phyloP scores from a whole-genome alignment of 202 grass and related monocot genomes.

The Carex arenaria region DNA sequence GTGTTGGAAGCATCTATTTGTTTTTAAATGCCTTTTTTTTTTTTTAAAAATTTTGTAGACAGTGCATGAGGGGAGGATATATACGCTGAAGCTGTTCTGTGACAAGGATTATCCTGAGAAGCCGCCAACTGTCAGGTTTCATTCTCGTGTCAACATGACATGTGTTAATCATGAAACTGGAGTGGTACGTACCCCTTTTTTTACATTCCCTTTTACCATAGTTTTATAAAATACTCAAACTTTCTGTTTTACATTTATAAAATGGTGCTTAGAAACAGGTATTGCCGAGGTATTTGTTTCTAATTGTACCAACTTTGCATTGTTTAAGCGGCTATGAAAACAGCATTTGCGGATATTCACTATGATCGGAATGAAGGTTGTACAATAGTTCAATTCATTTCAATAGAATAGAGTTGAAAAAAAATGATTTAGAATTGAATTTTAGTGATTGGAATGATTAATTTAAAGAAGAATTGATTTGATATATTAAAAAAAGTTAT shows the following conservation, averaged over 20 bases:
- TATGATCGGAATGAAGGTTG: no score
- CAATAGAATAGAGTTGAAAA: no score
- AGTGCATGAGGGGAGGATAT: conserved; percentile 77
- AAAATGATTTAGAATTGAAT: no score
- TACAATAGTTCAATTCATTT: no score
- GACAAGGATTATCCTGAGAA: conserved; percentile 87
- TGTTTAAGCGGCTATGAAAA: background rate
- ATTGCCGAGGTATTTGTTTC: background rate
- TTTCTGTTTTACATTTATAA: background rate
- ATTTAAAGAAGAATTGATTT: no score
- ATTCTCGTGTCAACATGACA: conserved; percentile 62
- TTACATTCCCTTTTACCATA: background rate
- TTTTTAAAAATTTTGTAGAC: conserved; percentile 23
- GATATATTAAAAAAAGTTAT: no score
- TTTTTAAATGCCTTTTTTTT: no score
- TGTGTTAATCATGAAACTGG: conserved; percentile 70
- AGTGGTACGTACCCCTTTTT: conserved; percentile 26
- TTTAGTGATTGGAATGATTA: no score
- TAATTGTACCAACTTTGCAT: background rate
- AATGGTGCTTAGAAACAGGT: background rate
- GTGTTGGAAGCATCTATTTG: no score
- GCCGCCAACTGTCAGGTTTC: conserved; percentile 63
- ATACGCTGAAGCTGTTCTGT: conserved; percentile 70
- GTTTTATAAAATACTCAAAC: background rate
- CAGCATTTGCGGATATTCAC: background rate